These are phyloP conservation scores for Blastobotrys ciferrii DNA, from an alignment of 1,139 yeast species.

Conservation along the genomic window DNA sequence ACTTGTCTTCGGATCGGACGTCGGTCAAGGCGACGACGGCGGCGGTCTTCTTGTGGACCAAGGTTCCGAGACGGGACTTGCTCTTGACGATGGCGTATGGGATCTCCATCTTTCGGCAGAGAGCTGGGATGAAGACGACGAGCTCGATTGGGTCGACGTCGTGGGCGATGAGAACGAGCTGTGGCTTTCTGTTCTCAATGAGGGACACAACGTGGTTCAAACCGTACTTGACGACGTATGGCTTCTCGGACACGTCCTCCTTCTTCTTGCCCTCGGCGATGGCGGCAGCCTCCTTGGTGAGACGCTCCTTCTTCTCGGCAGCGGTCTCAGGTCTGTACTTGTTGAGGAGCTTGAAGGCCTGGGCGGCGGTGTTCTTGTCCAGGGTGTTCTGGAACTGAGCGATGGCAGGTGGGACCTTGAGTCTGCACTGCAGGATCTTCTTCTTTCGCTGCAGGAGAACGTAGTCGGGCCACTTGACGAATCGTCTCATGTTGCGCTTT, in stretches of 20 bases:
- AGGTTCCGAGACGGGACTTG: constrained; percentile 97
- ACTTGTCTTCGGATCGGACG: constrained; percentile 89
- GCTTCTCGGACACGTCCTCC: constrained; percentile 94
- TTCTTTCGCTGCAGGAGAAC: constrained; percentile 97
- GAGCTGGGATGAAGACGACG: constrained; percentile 95
- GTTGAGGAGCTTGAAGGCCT: constrained; percentile 93
- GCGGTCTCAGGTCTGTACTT: constrained; percentile 97
- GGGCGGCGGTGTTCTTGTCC: constrained; percentile 98
- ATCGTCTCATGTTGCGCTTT: constrained; percentile 92
- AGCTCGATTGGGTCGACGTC: constrained; percentile 99
- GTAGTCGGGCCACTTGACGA: constrained; percentile 98
- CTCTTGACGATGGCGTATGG: constrained; percentile 99
- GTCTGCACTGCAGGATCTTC: constrained; percentile 90
- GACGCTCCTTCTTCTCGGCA: constrained; percentile 98
- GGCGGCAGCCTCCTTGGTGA: constrained; percentile 98
- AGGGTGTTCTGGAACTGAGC: constrained; percentile 93
- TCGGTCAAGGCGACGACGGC: constrained; percentile 97
- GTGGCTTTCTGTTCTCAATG: constrained; percentile 97
- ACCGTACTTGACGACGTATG: constrained; percentile 94
- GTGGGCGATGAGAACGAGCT: constrained; percentile 93
- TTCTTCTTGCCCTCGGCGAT: constrained; percentile 96
- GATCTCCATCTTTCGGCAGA: constrained; percentile 98
- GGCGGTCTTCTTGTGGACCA: constrained; percentile 95
- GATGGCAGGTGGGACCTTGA: constrained; percentile 98
- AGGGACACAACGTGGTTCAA: constrained; percentile 96